Conservation (phyloP, 768 basidiomycete genomes). For the Gymnopilus junonius region DNA sequence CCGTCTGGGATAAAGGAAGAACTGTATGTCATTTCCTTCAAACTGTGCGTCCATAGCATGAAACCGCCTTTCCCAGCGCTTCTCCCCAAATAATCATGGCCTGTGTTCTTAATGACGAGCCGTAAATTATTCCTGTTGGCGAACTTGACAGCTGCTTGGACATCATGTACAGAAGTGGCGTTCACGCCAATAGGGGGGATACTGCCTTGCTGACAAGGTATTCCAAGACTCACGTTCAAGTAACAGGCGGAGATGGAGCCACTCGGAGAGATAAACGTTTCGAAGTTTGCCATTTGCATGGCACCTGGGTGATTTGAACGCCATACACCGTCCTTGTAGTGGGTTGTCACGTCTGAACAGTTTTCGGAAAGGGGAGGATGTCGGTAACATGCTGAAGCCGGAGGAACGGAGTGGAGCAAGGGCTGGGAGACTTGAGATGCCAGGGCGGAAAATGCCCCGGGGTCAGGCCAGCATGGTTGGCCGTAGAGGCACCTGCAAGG, state of each 20-base stretch:
- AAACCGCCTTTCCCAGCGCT: conserved; percentile 45
- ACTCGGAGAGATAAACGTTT: conserved; percentile 39
- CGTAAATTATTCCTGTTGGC: conserved; percentile 38
- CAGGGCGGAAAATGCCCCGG: conserved; percentile 35
- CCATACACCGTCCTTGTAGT: conserved; percentile 41
- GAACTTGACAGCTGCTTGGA: conserved; percentile 45
- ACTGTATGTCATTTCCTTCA: conserved; percentile 37
- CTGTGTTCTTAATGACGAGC: conserved; percentile 42
- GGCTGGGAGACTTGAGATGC: conserved; percentile 45
- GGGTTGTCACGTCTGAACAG: conserved; percentile 35
- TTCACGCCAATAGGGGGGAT: conserved; percentile 46
- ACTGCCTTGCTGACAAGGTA: conserved; percentile 48
- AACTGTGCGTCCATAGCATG: conserved; percentile 43
- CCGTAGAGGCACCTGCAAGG: conserved; percentile 44
- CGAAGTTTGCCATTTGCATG: conserved; percentile 37
- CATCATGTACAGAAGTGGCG: conserved; percentile 38
- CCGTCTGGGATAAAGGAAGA: conserved; percentile 37
- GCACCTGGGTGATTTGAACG: conserved; percentile 44
- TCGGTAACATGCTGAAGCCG: conserved; percentile 47
- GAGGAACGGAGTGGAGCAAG: conserved; percentile 43
- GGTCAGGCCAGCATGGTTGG: conserved; percentile 48
- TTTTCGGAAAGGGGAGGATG: conserved; percentile 36
- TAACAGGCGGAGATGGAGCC: conserved; percentile 58
- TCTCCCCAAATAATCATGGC: conserved; percentile 49
- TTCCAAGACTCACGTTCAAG: conserved; percentile 43